phyloP scores from a whole-genome alignment of 1,284 basidiomycete species.

The Xerocomus cyaneibrunnescens region DNA sequence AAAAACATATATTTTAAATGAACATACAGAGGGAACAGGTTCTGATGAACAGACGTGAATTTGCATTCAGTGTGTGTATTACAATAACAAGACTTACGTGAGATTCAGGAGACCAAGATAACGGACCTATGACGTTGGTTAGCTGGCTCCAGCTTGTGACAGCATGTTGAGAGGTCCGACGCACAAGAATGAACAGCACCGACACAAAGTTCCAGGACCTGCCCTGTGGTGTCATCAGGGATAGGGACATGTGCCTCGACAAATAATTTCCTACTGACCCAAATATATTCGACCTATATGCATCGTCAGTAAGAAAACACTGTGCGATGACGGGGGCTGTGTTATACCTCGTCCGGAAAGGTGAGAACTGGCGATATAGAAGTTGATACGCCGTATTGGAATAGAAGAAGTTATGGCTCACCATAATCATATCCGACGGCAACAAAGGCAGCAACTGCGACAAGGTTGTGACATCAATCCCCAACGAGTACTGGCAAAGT shows the following conservation, averaged over 20 bases:
- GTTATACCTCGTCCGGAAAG: too few species aligned
- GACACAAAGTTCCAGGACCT: neutral
- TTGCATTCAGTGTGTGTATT: neutral
- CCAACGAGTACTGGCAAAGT: neutral
- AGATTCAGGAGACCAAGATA: neutral
- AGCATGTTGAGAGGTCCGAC: neutral
- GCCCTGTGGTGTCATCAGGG: neutral
- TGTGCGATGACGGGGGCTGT: too few species aligned
- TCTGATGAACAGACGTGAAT: neutral
- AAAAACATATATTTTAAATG: neutral
- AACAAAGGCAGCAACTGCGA: neutral
- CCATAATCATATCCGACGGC: neutral
- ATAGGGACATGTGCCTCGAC: neutral
- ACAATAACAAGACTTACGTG: neutral
- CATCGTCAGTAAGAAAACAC: neutral
- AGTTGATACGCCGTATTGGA: too few species aligned
- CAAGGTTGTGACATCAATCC: neutral
- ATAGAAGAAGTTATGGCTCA: neutral
- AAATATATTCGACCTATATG: neutral
- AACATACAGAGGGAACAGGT: neutral
- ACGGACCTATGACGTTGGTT: neutral
- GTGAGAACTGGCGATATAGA: too few species aligned
- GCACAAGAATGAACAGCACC: neutral
- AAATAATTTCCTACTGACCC: neutral
- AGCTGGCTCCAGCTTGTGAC: neutral